Evolutionary conservation across 768 basidiomycete genomes (phyloP), one percentile per base, ranked within the genome.

Genomic region (Mycena olivaceomarginata): DNA sequence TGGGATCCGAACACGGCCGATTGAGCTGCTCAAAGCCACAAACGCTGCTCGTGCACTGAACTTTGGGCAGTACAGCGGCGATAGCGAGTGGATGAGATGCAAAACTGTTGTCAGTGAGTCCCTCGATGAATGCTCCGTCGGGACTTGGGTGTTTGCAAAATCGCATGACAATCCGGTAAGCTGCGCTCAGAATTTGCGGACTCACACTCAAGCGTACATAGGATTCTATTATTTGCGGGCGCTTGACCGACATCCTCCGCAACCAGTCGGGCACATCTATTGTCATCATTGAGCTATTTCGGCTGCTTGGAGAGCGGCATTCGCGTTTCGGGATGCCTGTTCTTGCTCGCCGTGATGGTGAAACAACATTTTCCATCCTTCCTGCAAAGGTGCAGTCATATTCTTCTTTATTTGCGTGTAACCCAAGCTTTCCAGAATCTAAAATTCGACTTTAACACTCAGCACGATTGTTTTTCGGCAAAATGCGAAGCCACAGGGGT

Each of bases 81-180:
- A 66, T 45, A 45, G 31, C 31, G 3, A 31, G 31, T 31, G 31
- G 31, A 31, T 31, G 31, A 31, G 31, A 31, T 31, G 31, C 31
- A 46, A 66, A 66, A 25, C 64, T 9, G 65, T 67, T 12, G 31
- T 67, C 20, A 39, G 48, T 45, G 67, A 67, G 67, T 67, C 67
- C 31, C 43, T 67, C 4, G 67, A 67, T 37, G 46, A 53, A 53
- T 67, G 67, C 20, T 39, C 31, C 11, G 48, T 67, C 20, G 48
- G 51, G 11, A 43, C 67, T n/a, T 67, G 67, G 67, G 67, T 67
- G 2, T 59, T 59, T 59, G 57, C 57, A 25, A 59, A 59, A 31
- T 59, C 57, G 6, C 57, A 59, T 31, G 6, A 7, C 10, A 25
- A 59, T 37, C 2, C 11, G 57, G 57, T 37, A 37, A 59, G 57